phyloP scores from a whole-genome alignment of 352 stramenopile genomes.

The Phytophthora hybrid region DNA sequence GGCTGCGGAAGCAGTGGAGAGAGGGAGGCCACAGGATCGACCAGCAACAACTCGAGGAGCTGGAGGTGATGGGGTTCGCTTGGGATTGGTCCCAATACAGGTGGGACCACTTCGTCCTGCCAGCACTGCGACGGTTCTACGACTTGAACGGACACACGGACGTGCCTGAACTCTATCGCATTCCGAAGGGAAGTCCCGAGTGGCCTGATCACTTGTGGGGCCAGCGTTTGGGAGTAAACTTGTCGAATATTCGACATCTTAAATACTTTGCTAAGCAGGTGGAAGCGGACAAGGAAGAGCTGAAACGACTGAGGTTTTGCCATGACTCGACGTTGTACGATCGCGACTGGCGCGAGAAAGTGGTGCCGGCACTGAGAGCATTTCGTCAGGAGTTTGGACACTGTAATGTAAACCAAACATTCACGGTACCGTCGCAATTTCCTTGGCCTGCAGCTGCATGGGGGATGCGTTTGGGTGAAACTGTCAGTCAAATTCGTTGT shows the following conservation, averaged over 20 bases:
- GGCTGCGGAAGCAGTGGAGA: slow-evolving; percentile 1
- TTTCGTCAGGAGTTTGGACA: slow-evolving; percentile 36
- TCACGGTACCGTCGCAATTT: slow-evolving; percentile 32
- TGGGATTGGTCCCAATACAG: slow-evolving; percentile 12
- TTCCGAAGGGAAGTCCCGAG: slow-evolving; percentile 8
- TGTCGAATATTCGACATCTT: too few relatives aligned
- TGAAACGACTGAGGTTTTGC: slow-evolving; percentile 46
- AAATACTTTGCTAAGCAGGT: slow-evolving; percentile 20
- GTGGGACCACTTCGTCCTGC: slow-evolving; percentile 24
- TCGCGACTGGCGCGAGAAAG: slow-evolving; percentile 45
- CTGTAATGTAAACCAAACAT: slow-evolving; percentile 33
- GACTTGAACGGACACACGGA: slow-evolving; percentile 40
- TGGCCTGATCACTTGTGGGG: slow-evolving; percentile 40
- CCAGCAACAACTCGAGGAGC: background rate
- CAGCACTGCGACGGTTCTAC: slow-evolving; percentile 7
- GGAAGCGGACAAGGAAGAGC: slow-evolving; percentile 24
- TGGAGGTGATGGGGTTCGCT: slow-evolving; percentile 16
- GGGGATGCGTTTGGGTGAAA: slow-evolving; percentile 43
- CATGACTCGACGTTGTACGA: slow-evolving; percentile 40
- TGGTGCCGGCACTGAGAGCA: slow-evolving; percentile 47
- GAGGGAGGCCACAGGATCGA: background rate
- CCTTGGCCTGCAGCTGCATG: slow-evolving; percentile 45
- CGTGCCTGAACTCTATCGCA: slow-evolving; percentile 17
- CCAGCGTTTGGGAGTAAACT: slow-evolving; percentile 33
- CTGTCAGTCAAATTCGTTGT: slow-evolving; percentile 45